Evolutionary conservation across 106 monocot species (phyloP), one percentile per base, ranked within the genome.

Genomic region (Dendrobium officinale): DNA sequence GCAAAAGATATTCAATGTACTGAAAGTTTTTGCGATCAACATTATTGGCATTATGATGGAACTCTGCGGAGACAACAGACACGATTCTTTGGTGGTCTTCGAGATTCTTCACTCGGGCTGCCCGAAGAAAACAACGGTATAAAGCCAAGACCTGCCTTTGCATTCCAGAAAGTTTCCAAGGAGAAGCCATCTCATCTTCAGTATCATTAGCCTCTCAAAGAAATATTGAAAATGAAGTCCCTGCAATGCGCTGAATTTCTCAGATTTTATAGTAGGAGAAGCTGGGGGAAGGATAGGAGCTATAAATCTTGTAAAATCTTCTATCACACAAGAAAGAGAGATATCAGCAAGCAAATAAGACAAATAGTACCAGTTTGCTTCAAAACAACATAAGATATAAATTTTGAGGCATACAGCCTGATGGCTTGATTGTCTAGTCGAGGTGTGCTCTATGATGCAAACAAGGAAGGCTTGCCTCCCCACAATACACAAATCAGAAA

Each of bases 1-100:
- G 87, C 67, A 97, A 42, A 44, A 97, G 79, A 85, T 97, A 89
- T 78, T 97, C 96, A 33, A 97, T 89, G 78, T 94, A 81, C 10
- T 92, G 45, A 77, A 93, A 94, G 81, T 92, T 91, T 56, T 92
- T 98, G n/a, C 87, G 84, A 64, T 94, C 94, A 26, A 98, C 84
- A 61, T 79, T 75, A 76, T 55, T 86, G 15, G 93, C 85, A 83
- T 92, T 90, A 1, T 83, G 81, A n/a, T 75, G 90, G 40, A 98
- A 98, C 86, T 98, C 94, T n/a, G 83, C 66, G 2, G 94, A 92
- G 55, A 98, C 79, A 37, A 94, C 80, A 6, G 86, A 89, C 43
- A 90, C 81, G 66, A 94, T 92, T 72, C 81, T 90, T 22, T 47
- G 51, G 40, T 92, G 89, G 66, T 94, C 94, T 78, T 94, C 91